phyloP scores from a whole-genome alignment of 768 basidiomycete species.

The Multifurca ochricompacta region DNA sequence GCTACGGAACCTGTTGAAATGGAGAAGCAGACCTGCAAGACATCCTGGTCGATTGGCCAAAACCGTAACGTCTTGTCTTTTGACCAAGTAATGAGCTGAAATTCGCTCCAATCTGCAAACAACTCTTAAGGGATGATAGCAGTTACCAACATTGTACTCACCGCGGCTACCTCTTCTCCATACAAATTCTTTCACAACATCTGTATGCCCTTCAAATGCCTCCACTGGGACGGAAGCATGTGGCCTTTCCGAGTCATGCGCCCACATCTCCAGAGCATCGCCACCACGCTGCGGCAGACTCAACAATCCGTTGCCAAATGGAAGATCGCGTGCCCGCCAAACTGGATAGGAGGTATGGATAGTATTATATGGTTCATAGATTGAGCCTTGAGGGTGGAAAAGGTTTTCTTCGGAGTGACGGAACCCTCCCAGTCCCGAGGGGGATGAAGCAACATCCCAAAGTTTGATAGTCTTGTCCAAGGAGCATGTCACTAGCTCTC shows the following conservation, averaged over 20 bases:
- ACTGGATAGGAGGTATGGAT: conserved; percentile 83
- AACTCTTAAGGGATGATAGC: neutral
- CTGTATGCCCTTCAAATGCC: conserved; percentile 79
- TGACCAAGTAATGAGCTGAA: conserved; percentile 71
- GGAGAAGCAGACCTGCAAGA: conserved; percentile 47
- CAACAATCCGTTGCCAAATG: conserved; percentile 85
- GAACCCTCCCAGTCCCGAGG: neutral
- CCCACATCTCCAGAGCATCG: conserved; percentile 80
- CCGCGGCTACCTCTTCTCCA: conserved; percentile 72
- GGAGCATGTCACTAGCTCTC: conserved; percentile 89
- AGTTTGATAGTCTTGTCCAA: conserved; percentile 90
- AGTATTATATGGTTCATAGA: conserved; percentile 36
- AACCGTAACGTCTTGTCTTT: conserved; percentile 88
- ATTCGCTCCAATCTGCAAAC: conserved; percentile 36
- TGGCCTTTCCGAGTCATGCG: conserved; percentile 26
- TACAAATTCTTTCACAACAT: conserved; percentile 96
- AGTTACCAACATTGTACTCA: conserved; percentile 22
- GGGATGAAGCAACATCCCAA: conserved; percentile 51
- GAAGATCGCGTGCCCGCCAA: conserved; percentile 87
- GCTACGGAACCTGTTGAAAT: neutral
- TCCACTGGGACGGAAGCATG: conserved; percentile 48
- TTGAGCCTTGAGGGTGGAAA: conserved; percentile 9
- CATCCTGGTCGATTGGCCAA: conserved; percentile 75
- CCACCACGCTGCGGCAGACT: conserved; percentile 85
- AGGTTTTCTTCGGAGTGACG: conserved; percentile 6